Conservation (phyloP, 176 grass and related monocot genomes). For the Triticum timopheevii region DNA sequence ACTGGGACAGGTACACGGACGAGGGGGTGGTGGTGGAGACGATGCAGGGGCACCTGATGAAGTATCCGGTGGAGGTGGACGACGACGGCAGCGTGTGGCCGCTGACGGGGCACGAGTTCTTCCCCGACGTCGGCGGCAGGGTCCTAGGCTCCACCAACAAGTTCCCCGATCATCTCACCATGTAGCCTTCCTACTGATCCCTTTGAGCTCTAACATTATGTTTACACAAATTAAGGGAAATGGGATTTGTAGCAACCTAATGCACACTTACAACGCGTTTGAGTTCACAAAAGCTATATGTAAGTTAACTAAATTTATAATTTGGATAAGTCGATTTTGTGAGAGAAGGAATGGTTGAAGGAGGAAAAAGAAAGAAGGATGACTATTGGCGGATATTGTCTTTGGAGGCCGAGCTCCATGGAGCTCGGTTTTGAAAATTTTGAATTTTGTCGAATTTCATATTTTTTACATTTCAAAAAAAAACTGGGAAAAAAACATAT, state of each 20-base stretch:
- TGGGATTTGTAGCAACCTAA: background rate
- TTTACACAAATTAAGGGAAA: background rate
- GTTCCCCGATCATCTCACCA: conserved; percentile 48
- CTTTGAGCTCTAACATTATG: background rate
- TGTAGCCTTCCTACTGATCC: background rate
- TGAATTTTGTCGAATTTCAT: too few species aligned
- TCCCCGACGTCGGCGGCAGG: conserved; percentile 63
- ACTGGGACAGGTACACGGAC: conserved; percentile 43
- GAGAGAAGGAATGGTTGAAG: too few species aligned
- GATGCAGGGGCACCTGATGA: conserved; percentile 50
- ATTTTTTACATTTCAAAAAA: too few species aligned
- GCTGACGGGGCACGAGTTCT: conserved; percentile 24
- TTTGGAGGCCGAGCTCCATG: too few species aligned
- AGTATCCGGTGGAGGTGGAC: conserved; percentile 43
- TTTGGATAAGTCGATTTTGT: too few species aligned
- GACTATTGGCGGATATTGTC: too few species aligned
- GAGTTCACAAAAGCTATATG: too few species aligned
- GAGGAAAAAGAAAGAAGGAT: too few species aligned
- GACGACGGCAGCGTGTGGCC: conserved; percentile 7
- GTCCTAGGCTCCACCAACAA: conserved; percentile 42
- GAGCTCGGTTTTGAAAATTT: too few species aligned
- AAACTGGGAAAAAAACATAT: too few species aligned
- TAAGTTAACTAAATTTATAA: too few species aligned
- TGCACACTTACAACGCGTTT: too few species aligned
- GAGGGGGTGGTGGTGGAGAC: background rate